Conservation (phyloP, 306 rosid species). For the Castanea sativa region DNA sequence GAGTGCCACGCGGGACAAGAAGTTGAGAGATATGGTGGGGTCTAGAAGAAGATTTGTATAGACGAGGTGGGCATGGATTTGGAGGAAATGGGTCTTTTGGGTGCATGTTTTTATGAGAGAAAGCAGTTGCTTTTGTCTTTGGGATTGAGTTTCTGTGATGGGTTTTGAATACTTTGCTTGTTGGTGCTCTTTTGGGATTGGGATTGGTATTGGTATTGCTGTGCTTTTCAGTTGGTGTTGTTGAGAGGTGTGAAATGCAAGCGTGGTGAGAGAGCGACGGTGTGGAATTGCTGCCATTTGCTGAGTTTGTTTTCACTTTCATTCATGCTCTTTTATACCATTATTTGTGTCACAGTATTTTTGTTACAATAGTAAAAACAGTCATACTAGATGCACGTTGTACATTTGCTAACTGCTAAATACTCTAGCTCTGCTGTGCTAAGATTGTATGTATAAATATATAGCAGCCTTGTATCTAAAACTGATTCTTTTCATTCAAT, state of each 20-base stretch:
- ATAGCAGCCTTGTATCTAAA: no score
- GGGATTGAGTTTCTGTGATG: slow-evolving; percentile 16
- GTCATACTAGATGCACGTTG: no score
- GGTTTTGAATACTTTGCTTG: slow-evolving; percentile 21
- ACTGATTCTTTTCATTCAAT: no score
- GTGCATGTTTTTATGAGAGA: slow-evolving; percentile 52
- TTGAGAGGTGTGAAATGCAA: slow-evolving; percentile 10
- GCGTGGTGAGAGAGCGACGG: slow-evolving; percentile 5
- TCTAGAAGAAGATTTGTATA: slow-evolving; percentile 41
- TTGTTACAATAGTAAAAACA: no score
- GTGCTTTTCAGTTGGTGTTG: slow-evolving; percentile 1
- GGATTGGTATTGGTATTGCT: not conserved
- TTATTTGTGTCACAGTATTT: no score
- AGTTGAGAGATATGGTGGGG: slow-evolving; percentile 50
- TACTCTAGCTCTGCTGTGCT: no score
- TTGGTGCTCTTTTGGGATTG: slow-evolving; percentile 9
- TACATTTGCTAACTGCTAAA: no score
- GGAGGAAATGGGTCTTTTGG: slow-evolving; percentile 49
- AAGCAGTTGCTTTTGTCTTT: slow-evolving; percentile 26
- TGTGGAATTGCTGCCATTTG: not conserved
- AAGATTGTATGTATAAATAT: no score
- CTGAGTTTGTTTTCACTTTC: not conserved
- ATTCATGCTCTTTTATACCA: not conserved
- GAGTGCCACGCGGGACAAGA: slow-evolving; percentile 58
- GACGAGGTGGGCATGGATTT: slow-evolving; percentile 74